Base-by-base conservation (phyloP, 2,329 filamentous ascomycete genomes). In the Clathrospora elynae region DNA sequence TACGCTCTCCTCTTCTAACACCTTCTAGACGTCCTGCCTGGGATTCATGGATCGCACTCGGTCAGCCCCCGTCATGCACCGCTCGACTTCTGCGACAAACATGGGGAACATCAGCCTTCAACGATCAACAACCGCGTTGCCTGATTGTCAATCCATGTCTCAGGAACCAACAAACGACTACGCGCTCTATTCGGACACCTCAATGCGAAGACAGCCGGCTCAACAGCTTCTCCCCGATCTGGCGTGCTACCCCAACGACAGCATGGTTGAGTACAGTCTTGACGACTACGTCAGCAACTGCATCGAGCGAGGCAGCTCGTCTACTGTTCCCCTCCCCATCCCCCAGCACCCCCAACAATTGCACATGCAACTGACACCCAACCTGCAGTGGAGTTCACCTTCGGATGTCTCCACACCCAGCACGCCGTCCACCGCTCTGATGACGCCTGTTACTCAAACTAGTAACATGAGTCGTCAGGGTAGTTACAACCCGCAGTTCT, bases 381-480 rank as follows among this genome's bases (percentile, higher is more conserved):
- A 44, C 38, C 24, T 51, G 25, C 60, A 64, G 57, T 71, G 67
- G 67, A 58, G 57, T 38, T 57, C 53, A 40, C 60, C 62, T 35
- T 53, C 57, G 28, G 66, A 70, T 50, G 58, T 50, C 50, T 70
- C 65, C 5, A 65, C 68, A 12, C 67, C 71, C 38, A 66, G 63
- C 51, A 71, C 69, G 9, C 62, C 67, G 28, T 61, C 62, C 29
- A 63, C 66, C 52, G 62, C 62, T 50, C 57, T 68, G 46, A 61
- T 68, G 61, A 70, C 70, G 32, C 62, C 64, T 47, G 59, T 71
- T 56, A 68, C 67, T 61, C 57, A 62, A 30, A 60, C 66, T 35
- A 71, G 67, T 63, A 64, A 61, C 42, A 73, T 77, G 74, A 76
- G 73, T 57, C 71, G 75, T 56, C 66, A 74, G 51, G 66, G 65